These are phyloP conservation scores for Trametes sanguinea DNA, from an alignment of 768 basidiomycete species.

Conservation along the genomic window DNA sequence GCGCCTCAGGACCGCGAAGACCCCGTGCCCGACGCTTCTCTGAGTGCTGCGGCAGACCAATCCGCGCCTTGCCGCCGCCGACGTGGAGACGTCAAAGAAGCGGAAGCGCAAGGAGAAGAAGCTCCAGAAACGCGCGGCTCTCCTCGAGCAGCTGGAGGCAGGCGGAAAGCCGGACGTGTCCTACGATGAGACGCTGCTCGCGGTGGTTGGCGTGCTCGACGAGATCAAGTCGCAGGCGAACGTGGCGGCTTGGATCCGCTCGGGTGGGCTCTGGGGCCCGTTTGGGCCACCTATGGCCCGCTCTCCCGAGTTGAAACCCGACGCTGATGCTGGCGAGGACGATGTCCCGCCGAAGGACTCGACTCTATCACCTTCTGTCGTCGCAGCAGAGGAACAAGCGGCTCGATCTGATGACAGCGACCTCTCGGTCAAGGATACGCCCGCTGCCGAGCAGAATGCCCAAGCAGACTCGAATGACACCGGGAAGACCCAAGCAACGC, in stretches of 20 bases:
- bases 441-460: neutral
- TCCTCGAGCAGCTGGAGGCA: slow-evolving; percentile 14
- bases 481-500: neutral
- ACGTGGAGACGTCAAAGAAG: slow-evolving; percentile 23
- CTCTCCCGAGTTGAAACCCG: neutral
- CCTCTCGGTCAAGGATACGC: slow-evolving; percentile 5
- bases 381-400: neutral
- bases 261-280: slow-evolving; percentile 50
- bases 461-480: neutral
- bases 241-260: slow-evolving; percentile 66
- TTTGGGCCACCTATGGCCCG: neutral
- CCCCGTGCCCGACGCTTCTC: neutral
- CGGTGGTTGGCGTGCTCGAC: slow-evolving; percentile 68
- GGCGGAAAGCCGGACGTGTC: slow-evolving; percentile 24
- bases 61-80: neutral
- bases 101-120: slow-evolving; percentile 28
- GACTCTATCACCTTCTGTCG: neutral
- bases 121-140: slow-evolving; percentile 18
- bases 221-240: slow-evolving; percentile 58
- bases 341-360: neutral
- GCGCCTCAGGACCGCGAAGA: neutral
- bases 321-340: neutral
- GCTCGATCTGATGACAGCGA: slow-evolving; percentile 6
- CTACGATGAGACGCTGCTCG: slow-evolving; percentile 60
- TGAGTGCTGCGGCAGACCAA: neutral